Percentiles rank a stretch among this genome's conserved stretches.
Conservation (phyloP, 2,329 filamentous ascomycete species). For the Mycosphaerella sp. region DNA sequence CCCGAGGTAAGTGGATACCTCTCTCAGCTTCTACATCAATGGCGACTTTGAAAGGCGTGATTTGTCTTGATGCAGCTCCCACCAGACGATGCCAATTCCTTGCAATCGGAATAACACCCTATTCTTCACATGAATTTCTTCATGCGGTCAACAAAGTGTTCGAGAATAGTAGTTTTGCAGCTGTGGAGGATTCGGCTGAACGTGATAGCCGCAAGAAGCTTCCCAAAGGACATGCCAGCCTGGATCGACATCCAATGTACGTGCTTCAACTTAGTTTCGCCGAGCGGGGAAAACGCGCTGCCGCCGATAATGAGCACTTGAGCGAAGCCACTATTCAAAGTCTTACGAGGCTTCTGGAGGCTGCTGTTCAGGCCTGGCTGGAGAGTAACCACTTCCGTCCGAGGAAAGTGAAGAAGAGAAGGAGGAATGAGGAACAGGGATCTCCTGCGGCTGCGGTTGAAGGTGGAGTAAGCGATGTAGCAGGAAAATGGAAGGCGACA, state of each 20-base stretch:
- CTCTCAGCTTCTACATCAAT: constrained; percentile 59
- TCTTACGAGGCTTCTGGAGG: constrained; percentile 59
- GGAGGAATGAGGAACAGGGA: constrained; percentile 10
- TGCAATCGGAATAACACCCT: constrained; percentile 65
- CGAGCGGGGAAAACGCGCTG: neutral
- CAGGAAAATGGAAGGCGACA: too few species aligned
- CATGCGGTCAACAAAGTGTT: constrained; percentile 75
- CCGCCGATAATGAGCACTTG: constrained; percentile 10
- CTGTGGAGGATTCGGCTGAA: constrained; percentile 42
- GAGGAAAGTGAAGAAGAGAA: constrained; percentile 25
- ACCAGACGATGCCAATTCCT: constrained; percentile 74
- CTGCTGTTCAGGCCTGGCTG: constrained; percentile 68
- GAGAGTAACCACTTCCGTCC: constrained; percentile 65
- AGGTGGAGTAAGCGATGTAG: neutral
- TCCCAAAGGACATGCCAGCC: constrained; percentile 54
- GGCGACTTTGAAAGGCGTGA: constrained; percentile 61
- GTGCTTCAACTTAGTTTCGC: constrained; percentile 52
- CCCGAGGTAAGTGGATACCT: constrained; percentile 59
- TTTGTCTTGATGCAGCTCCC: constrained; percentile 65
- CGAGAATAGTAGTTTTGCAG: constrained; percentile 68
- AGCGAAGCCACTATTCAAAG: constrained; percentile 42
- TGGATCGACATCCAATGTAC: constrained; percentile 88
- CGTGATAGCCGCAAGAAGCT: constrained; percentile 35
- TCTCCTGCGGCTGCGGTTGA: neutral
- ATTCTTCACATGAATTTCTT: constrained; percentile 63